Evolutionary conservation across 2,329 filamentous ascomycete genomes (phyloP), one percentile per base, ranked within the genome.

Genomic region (Fusarium miscanthi): DNA sequence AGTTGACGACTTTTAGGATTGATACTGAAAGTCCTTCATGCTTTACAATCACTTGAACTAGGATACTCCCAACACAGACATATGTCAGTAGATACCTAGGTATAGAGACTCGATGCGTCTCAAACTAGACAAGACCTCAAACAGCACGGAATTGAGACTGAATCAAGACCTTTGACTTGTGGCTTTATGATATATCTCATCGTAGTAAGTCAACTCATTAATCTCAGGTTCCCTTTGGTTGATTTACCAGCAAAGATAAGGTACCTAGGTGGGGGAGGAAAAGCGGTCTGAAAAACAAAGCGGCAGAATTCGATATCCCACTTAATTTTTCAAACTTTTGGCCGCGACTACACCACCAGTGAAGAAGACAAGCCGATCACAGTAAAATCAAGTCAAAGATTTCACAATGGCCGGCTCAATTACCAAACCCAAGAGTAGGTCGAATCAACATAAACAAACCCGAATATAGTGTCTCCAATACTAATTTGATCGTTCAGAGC

Each of bases 401-500:
- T 59, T 66, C 73, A 80, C 66, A 77, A 88, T 88, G 87, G 86
- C 86, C 61, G 86, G 86, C 68, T 83, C 86, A 77, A 85, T 88
- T 57, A 88, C 84, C 74, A 88, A 88, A 67, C 87, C 87, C 31
- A 86, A 84, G 79, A 88, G 87, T 88, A 74, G 74, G 85, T 80
- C 13, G 23, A 41, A 30, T 13, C 14, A 21, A 5, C 33, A n/a
- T 30, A 7, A 11, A 23, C 2, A 9, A 2, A 25, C 8, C 25
- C 17, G 9, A 2, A 11, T 5, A 19, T 2, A 21, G 23, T 9
- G 45, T 17, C 13, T 25, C 17, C 4, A 16, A 9, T 38, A 27
- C 59, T 72, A 43, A 63, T 54, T 30, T 21, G 13, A 10, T 56
- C 16, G 3, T 64, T 7, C 78, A 97, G 94, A 98, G 84, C 96